These are phyloP conservation scores for Monilinia fructicola DNA, from an alignment of 2,329 filamentous ascomycete species.

Conservation along the genomic window DNA sequence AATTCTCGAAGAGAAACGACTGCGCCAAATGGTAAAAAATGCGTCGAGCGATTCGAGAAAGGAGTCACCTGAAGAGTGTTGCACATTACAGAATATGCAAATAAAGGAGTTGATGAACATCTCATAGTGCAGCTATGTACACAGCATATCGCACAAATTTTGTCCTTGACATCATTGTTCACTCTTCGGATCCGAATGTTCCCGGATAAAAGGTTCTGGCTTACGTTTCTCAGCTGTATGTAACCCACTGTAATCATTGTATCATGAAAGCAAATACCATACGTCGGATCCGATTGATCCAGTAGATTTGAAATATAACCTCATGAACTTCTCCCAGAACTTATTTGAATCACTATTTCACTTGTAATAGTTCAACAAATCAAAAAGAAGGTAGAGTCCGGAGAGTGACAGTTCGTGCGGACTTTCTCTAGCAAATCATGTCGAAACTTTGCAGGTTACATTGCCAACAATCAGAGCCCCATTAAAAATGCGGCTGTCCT, in stretches of 20 bases:
- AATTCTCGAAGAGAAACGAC: neutral
- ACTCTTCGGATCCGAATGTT: constrained; percentile 12
- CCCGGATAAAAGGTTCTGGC: neutral
- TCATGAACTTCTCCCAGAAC: neutral
- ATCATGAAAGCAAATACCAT: neutral
- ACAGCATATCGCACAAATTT: neutral
- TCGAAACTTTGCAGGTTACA: constrained; percentile 1
- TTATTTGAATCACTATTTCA: neutral
- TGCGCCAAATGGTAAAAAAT: neutral
- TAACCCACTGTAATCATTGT: neutral
- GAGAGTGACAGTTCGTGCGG: neutral
- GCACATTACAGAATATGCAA: constrained; percentile 1
- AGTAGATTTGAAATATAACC: constrained; percentile 1
- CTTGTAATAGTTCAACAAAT: neutral
- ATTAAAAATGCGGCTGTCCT: neutral
- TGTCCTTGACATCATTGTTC: constrained; percentile 4
- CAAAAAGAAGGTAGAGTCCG: neutral
- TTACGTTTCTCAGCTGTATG: constrained; percentile 9
- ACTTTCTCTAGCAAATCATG: neutral
- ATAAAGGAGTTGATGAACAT: neutral
- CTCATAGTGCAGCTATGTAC: constrained; percentile 14
- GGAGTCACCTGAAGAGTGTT: neutral
- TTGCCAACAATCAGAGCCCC: neutral
- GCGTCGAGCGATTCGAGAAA: neutral
- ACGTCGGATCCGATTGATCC: constrained; percentile 5